Percentiles rank a stretch among this genome's conserved stretches.
Conservation (phyloP, 495 filamentous ascomycete genomes). For the Extremus antarcticus region DNA sequence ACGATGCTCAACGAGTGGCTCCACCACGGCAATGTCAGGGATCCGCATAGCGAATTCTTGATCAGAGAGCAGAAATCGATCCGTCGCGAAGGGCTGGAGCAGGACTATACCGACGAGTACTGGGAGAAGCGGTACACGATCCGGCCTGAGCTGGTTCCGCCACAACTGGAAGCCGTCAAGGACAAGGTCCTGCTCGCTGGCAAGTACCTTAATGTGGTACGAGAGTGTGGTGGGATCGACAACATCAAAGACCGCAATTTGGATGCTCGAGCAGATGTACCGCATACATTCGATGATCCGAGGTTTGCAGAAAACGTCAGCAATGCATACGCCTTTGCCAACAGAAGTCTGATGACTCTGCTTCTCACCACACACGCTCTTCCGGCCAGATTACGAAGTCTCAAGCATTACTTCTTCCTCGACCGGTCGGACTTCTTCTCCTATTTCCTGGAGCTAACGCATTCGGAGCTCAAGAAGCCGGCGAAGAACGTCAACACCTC, state of each 20-base stretch:
- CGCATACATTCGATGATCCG: constrained; percentile 77
- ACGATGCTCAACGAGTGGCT: constrained; percentile 97
- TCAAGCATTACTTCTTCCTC: constrained; percentile 99
- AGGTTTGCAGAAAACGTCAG: constrained; percentile 85
- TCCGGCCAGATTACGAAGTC: constrained; percentile 69
- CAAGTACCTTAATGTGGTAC: constrained; percentile 95
- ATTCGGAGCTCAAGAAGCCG: constrained; percentile 79
- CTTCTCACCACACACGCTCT: constrained; percentile 87
- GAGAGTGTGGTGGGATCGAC: constrained; percentile 83
- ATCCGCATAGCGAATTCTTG: constrained; percentile 88
- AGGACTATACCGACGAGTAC: constrained; percentile 97
- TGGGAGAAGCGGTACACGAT: constrained; percentile 98
- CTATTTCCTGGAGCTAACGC: constrained; percentile 84
- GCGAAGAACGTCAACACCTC: constrained; percentile 77
- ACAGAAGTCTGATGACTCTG: constrained; percentile 81
- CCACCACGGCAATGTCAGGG: constrained; percentile 88
- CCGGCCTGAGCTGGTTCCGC: constrained; percentile 78
- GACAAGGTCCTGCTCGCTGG: constrained; percentile 91
- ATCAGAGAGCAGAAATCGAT: constrained; percentile 96
- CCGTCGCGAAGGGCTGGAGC: constrained; percentile 74
- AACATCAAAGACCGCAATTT: constrained; percentile 11
- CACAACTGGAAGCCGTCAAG: constrained; percentile 81
- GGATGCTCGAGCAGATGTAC: constrained; percentile 81
- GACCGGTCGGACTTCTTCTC: constrained; percentile 96
- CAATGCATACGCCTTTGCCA: constrained; percentile 86